A percentile compares a stretch with the other conserved stretches of the same genome.
These are phyloP conservation scores for Vinca minor DNA, from an alignment of 257 asterid genomes.

Conservation along the genomic window DNA sequence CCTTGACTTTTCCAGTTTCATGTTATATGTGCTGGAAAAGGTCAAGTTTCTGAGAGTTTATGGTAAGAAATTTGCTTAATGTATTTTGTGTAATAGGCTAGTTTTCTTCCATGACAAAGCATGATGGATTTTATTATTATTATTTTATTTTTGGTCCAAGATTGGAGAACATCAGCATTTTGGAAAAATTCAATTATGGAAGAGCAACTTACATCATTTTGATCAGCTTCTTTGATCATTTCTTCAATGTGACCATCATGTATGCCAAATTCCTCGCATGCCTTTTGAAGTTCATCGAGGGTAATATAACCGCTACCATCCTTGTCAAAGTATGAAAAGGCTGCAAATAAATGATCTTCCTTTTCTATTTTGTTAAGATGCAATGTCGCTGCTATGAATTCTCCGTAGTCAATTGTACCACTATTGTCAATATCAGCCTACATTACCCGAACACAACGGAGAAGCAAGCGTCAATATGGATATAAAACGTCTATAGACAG, in stretches of 20 bases:
- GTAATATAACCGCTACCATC: constrained; percentile 87
- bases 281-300: constrained; percentile 77
- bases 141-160: too few species aligned
- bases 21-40: too few species aligned
- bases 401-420: constrained; percentile 83
- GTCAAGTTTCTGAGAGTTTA: too few species aligned
- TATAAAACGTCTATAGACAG: background rate
- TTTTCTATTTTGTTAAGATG: constrained; percentile 77
- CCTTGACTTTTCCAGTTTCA: too few species aligned
- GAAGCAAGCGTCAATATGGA: background rate
- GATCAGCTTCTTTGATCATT: constrained; percentile 77
- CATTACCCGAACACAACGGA: constrained; percentile 13
- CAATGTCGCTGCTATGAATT: constrained; percentile 88
- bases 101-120: too few species aligned
- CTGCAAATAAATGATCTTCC: constrained; percentile 67
- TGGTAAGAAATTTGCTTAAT: too few species aligned
- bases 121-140: too few species aligned
- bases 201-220: constrained; percentile 46
- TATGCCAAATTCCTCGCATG: constrained; percentile 72
- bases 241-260: constrained; percentile 58
- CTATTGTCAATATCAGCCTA: constrained; percentile 89
- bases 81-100: too few species aligned
- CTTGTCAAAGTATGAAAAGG: constrained; percentile 79
- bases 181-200: too few species aligned
- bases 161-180: too few species aligned